Percentiles rank a stretch among this genome's conserved stretches.
These are phyloP conservation scores for Filobasidium uniguttulatum DNA, from an alignment of 1,284 basidiomycete species.

Conservation along the genomic window DNA sequence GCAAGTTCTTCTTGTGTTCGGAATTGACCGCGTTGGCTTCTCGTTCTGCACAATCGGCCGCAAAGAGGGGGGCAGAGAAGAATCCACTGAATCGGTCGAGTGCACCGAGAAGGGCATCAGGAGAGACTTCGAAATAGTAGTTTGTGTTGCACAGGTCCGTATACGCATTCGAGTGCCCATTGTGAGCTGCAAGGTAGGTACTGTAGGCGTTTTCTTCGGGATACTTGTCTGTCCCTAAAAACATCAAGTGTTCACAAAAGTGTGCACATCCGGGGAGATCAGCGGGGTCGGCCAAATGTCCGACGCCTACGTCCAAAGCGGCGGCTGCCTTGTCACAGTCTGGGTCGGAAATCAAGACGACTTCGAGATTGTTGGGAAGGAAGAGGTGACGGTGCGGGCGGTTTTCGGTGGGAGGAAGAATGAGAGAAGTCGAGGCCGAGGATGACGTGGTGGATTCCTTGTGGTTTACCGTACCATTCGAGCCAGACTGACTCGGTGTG, in stretches of 20 bases:
- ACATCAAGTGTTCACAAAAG: slow-evolving; percentile 72
- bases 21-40: slow-evolving; percentile 97
- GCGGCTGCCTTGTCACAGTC: slow-evolving; percentile 91
- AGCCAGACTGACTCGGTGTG: no score
- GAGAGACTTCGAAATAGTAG: slow-evolving; percentile 68
- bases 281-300: slow-evolving; percentile 85
- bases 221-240: slow-evolving; percentile 57
- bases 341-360: slow-evolving; percentile 69
- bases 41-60: slow-evolving; percentile 71
- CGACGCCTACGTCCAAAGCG: slow-evolving; percentile 87
- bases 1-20: slow-evolving; percentile 96
- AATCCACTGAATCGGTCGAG: slow-evolving; percentile 86
- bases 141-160: slow-evolving; percentile 89
- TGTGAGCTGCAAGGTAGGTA: slow-evolving; percentile 80
- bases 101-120: slow-evolving; percentile 67
- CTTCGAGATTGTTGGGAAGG: slow-evolving; percentile 77
- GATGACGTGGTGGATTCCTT: no score
- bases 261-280: slow-evolving; percentile 40
- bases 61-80: slow-evolving; percentile 85
- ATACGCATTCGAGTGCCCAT: slow-evolving; percentile 84
- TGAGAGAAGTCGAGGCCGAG: slow-evolving; percentile 47
- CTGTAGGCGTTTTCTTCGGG: slow-evolving; percentile 87
- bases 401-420: slow-evolving; percentile 50
- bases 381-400: slow-evolving; percentile 65
- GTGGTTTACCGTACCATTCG: no score